phyloP scores from a whole-genome alignment of 164 flowering plant genomes.

The Magnolia sinica region DNA sequence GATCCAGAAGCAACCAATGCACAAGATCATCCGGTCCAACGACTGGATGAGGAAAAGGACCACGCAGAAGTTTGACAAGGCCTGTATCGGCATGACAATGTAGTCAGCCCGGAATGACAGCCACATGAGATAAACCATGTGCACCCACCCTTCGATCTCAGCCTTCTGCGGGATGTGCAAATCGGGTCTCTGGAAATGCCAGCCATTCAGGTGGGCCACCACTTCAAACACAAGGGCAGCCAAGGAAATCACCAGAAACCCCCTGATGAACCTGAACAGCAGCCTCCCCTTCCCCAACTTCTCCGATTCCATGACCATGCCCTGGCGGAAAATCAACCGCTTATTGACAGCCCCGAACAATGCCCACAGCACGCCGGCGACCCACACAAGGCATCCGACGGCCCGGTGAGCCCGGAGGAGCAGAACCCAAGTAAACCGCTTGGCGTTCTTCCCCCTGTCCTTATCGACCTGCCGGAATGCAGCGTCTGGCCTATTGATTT shows the following conservation, averaged over 20 bases:
- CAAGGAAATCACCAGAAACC: slow-evolving; percentile 45
- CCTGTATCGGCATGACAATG: slow-evolving; percentile 62
- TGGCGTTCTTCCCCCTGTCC: slow-evolving; percentile 72
- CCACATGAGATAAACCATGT: slow-evolving; percentile 57
- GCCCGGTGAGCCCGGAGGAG: slow-evolving; percentile 74
- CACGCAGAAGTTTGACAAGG: slow-evolving; percentile 64
- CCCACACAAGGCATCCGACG: slow-evolving; percentile 66
- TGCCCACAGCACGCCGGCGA: slow-evolving; percentile 56
- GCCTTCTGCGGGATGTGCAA: slow-evolving; percentile 54
- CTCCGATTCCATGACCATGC: slow-evolving; percentile 48
- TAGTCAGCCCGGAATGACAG: slow-evolving; percentile 61
- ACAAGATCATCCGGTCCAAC: slow-evolving; percentile 58
- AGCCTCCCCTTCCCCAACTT: slow-evolving; percentile 44
- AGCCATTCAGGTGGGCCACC: slow-evolving; percentile 65
- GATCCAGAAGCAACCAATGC: slow-evolving; percentile 83
- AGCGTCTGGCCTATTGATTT: slow-evolving; percentile 64
- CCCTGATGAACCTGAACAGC: slow-evolving; percentile 46
- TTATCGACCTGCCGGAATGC: slow-evolving; percentile 62
- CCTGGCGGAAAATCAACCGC: slow-evolving; percentile 52
- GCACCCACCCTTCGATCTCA: slow-evolving; percentile 58
- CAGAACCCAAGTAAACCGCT: slow-evolving; percentile 79
- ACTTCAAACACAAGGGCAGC: slow-evolving; percentile 54
- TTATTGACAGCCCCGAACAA: slow-evolving; percentile 59
- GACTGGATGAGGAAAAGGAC: slow-evolving; percentile 76
- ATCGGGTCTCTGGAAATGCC: slow-evolving; percentile 53